Conservation (phyloP, 78 protist genomes). For the Dictyostelium purpureum region DNA sequence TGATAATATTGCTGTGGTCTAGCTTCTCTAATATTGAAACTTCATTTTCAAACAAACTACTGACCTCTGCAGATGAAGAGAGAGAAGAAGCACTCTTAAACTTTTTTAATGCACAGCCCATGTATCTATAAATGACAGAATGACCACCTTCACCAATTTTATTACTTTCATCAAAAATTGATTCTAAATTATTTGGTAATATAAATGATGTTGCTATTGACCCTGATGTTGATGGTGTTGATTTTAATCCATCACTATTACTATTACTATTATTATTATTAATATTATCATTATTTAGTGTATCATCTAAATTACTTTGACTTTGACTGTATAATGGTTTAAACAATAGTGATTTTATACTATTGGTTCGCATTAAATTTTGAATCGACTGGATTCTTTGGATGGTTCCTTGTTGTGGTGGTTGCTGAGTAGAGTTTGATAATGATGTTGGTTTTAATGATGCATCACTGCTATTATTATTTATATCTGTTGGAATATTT, state of each 20-base stretch:
- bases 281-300: too few relatives aligned
- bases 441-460: neutral
- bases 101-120: neutral
- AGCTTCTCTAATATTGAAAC: neutral
- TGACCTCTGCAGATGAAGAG: too few relatives aligned
- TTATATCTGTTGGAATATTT: neutral
- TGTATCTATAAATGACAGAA: neutral
- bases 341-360: too few relatives aligned
- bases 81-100: neutral
- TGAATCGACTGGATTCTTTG: slow-evolving; percentile 5
- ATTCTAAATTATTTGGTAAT: neutral
- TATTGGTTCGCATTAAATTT: neutral
- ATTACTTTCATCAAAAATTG: neutral
- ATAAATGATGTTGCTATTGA: neutral
- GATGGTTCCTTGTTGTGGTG: neutral
- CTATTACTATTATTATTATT: too few relatives aligned
- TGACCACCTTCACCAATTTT: slow-evolving; percentile 36
- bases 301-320: too few relatives aligned
- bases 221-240: neutral
- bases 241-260: too few relatives aligned
- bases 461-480: neutral
- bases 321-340: too few relatives aligned
- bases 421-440: neutral
- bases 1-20: neutral
- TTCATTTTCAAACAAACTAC: neutral